Base-by-base conservation (phyloP, 345 rosid species). In the Lumnitzera racemosa region DNA sequence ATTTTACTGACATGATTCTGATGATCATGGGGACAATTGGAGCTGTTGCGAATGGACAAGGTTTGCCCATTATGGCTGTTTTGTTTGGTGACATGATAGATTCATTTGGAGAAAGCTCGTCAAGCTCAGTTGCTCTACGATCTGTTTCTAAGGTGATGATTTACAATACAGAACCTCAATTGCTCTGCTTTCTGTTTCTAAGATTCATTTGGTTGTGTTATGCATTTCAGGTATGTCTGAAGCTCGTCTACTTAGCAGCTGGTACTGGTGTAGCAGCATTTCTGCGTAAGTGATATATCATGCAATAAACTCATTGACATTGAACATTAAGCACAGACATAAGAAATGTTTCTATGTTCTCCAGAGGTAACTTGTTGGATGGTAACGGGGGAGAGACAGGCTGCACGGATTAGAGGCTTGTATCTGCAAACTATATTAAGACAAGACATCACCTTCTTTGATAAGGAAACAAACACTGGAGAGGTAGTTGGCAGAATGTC, bases 401-500 rank as follows among this genome's bases (percentile, higher is more conserved):
- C 95, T 46, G 73, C 81, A 0, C 68, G 89, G 53, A 83, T 87
- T 63, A 74, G 95, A 51, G 72, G 72, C 31, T 61, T 80, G 67
- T 87, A 87, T 76, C 57, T 87, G 70, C 74, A 68, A 71, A 83
- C 91, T 4, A 82, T 87, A 53, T 59, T 87, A 70, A 74, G 89
- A 64, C 95, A 87, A 76, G 91, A 87, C 56, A 57, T 87, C 11
- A 76, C 77, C 6, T 87, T 85, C 68, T 87, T 87, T 55, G 95
- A 87, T 15, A 65, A 71, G 25, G 89, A 85, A 72, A 78, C 89
- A 43, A 87, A 79, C 65, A 83, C 95, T 0, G 91, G 95, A 7
- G 95, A 87, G 74, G 91, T 87, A 13, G 74, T 87, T 3, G 82
- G 87, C 11, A 82, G 95, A 72, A 87, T 87, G 95, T 87, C 91